These are phyloP conservation scores for Geotrichum carabidarum DNA, from an alignment of 1,139 yeast species.

Conservation along the genomic window DNA sequence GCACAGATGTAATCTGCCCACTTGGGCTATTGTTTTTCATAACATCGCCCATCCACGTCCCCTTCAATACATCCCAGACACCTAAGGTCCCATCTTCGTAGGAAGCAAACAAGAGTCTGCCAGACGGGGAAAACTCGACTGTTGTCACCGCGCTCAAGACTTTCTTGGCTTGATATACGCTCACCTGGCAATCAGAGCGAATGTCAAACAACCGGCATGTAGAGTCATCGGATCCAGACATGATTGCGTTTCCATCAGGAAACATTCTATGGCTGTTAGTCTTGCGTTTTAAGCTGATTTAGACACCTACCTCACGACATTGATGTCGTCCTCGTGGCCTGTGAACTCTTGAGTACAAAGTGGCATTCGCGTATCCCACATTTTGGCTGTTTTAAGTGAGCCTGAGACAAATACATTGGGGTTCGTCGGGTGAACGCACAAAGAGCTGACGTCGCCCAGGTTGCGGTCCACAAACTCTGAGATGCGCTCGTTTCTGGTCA, in stretches of 20 bases:
- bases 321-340: constrained; percentile 63
- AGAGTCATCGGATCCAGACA: constrained; percentile 79
- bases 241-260: constrained; percentile 56
- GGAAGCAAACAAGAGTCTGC: constrained; percentile 68
- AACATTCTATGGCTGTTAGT: constrained; percentile 37
- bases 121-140: constrained; percentile 68
- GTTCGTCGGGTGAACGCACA: constrained; percentile 39
- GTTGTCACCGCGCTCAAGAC: constrained; percentile 46
- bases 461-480: constrained; percentile 62
- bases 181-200: constrained; percentile 69
- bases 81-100: constrained; percentile 72
- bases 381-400: constrained; percentile 66
- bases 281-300: neutral
- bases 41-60: constrained; percentile 54
- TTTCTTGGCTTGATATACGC: constrained; percentile 44
- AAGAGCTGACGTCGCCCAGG: constrained; percentile 68
- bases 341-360: constrained; percentile 53
- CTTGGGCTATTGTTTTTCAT: constrained; percentile 24
- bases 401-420: constrained; percentile 55
- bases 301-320: constrained; percentile 44
- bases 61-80: constrained; percentile 72
- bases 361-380: constrained; percentile 65
- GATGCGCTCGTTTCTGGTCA: constrained; percentile 51
- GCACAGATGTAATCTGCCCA: constrained; percentile 58
- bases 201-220: constrained; percentile 66